Evolutionary conservation across 176 grass and related monocot genomes (phyloP).

Genomic region (Aegilops sharonensis): DNA sequence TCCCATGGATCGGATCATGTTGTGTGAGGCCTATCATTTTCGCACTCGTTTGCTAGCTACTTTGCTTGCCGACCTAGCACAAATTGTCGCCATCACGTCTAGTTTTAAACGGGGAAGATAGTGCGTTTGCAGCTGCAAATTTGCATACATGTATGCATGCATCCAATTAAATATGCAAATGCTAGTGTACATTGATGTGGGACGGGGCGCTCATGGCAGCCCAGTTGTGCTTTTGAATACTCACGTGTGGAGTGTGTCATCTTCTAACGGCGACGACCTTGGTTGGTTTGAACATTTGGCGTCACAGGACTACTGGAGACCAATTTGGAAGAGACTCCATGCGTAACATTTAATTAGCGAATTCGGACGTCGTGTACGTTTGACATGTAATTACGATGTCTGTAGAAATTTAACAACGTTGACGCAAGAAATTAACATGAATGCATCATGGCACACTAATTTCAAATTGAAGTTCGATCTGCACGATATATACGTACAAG

Average conservation of each 20-base stretch:
- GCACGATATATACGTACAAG: too few relatives aligned
- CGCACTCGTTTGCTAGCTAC: conserved; percentile 19
- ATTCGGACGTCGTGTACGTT: too few relatives aligned
- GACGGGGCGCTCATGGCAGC: neutral
- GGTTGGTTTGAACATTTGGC: neutral
- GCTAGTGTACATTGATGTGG: neutral
- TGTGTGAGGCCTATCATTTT: neutral
- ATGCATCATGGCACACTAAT: too few relatives aligned
- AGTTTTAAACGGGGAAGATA: neutral
- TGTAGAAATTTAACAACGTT: too few relatives aligned
- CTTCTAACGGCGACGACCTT: neutral
- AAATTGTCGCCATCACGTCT: conserved; percentile 15
- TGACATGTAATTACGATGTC: too few relatives aligned
- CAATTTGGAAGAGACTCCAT: neutral
- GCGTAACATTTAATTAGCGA: too few relatives aligned
- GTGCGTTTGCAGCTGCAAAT: neutral
- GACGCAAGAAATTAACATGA: too few relatives aligned
- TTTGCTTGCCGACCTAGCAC: conserved; percentile 45
- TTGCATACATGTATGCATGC: neutral
- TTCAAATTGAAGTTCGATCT: too few relatives aligned
- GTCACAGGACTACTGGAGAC: neutral
- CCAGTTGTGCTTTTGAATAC: neutral
- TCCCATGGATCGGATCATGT: neutral
- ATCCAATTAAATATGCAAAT: neutral
- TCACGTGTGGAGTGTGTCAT: conserved; percentile 28